Evolutionary conservation across 768 basidiomycete genomes (phyloP).

Genomic region (Leucogyrophana mollusca): DNA sequence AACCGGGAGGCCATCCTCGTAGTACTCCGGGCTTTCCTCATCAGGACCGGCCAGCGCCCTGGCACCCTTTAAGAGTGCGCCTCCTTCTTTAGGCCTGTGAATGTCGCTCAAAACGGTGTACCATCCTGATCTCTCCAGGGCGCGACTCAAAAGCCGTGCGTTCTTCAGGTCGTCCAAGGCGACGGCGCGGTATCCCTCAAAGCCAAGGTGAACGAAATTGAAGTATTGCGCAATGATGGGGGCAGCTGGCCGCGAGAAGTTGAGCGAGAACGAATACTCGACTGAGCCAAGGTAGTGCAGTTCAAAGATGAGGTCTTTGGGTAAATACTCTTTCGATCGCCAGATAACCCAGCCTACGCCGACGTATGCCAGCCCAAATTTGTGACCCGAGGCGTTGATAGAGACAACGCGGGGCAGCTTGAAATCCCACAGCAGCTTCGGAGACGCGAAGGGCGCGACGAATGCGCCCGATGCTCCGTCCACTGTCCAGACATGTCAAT

Average conservation of each 20-base stretch:
- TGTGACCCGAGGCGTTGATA: slow-evolving; percentile 62
- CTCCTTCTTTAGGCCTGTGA: slow-evolving; percentile 38
- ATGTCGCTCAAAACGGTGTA: slow-evolving; percentile 55
- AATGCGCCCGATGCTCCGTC: slow-evolving; percentile 65
- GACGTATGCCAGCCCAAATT: slow-evolving; percentile 55
- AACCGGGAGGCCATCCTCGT: slow-evolving; percentile 51
- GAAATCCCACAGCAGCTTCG: slow-evolving; percentile 61
- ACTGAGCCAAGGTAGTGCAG: slow-evolving; percentile 49
- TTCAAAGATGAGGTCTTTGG: slow-evolving; percentile 71
- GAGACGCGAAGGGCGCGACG: slow-evolving; percentile 58
- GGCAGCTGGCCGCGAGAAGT: slow-evolving; percentile 61
- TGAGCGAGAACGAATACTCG: slow-evolving; percentile 76
- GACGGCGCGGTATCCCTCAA: slow-evolving; percentile 48
- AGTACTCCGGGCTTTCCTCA: slow-evolving; percentile 55
- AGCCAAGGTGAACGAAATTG: slow-evolving; percentile 62
- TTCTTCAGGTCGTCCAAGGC: slow-evolving; percentile 53
- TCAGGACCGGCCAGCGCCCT: slow-evolving; percentile 37
- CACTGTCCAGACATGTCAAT: slow-evolving; percentile 26
- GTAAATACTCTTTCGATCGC: slow-evolving; percentile 54
- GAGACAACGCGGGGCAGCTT: slow-evolving; percentile 55
- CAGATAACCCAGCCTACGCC: slow-evolving; percentile 69
- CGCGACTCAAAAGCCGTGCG: slow-evolving; percentile 63
- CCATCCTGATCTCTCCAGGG: slow-evolving; percentile 56
- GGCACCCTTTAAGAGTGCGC: slow-evolving; percentile 19
- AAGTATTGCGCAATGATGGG: slow-evolving; percentile 64